These are phyloP conservation scores for Aurifilum marmelostoma DNA, from an alignment of 2,329 filamentous ascomycete species.

Conservation along the genomic window DNA sequence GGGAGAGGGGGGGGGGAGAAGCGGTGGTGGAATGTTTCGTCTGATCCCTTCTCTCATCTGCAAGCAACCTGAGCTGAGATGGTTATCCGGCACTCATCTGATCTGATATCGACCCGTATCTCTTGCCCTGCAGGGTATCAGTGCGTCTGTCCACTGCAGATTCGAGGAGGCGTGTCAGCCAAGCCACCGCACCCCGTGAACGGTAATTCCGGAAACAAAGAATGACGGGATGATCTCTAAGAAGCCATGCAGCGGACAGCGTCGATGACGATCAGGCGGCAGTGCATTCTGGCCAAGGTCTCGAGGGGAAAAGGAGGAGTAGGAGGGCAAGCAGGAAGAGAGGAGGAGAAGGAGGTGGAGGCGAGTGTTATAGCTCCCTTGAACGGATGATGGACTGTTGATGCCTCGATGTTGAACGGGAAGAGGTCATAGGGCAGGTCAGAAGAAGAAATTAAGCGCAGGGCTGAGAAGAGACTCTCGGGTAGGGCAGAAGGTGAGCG, in stretches of 20 bases:
- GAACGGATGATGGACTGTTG: not conserved
- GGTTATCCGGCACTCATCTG: not conserved
- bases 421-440: too few species aligned
- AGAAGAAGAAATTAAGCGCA: not conserved
- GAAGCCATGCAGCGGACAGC: not conserved
- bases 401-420: not conserved
- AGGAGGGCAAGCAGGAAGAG: not conserved
- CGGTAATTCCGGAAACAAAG: constrained; percentile 10
- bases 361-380: not conserved
- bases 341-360: not conserved
- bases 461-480: not conserved
- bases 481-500: too few species aligned
- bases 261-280: not conserved
- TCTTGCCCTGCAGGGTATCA: constrained; percentile 9
- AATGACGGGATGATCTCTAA: not conserved
- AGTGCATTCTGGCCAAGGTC: not conserved
- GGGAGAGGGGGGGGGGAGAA: too few species aligned
- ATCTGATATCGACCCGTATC: constrained; percentile 1
- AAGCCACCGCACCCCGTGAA: not conserved
- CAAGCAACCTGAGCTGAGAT: not conserved
- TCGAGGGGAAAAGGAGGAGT: not conserved
- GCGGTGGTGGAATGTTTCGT: not conserved
- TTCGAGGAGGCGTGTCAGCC: not conserved
- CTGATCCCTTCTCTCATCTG: not conserved
- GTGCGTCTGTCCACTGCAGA: constrained; percentile 4